A percentile compares a stretch with the other conserved stretches of the same genome.
These are phyloP conservation scores for Mycena crocata DNA, from an alignment of 768 basidiomycete genomes.

Conservation along the genomic window DNA sequence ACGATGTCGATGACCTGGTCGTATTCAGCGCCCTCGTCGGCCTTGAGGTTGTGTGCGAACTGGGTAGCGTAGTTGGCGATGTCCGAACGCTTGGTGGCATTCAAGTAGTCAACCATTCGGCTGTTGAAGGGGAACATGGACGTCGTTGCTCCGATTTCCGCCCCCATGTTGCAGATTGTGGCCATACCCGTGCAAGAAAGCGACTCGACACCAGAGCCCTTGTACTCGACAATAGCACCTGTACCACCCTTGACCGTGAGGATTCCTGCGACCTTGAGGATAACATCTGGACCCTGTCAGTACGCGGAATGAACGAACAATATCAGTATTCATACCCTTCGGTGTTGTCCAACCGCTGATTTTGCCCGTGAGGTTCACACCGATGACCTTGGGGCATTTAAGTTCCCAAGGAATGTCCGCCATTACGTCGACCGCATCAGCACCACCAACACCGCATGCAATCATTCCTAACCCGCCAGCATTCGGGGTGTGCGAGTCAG, in stretches of 20 bases:
- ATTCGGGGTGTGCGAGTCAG: constrained; percentile 99
- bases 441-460: constrained; percentile 99
- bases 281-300: constrained; percentile 75
- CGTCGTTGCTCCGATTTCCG: constrained; percentile 98
- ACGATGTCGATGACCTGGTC: constrained; percentile 95
- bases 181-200: constrained; percentile 99
- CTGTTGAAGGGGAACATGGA: constrained; percentile 98
- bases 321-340: constrained; percentile 71
- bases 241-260: constrained; percentile 99
- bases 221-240: constrained; percentile 98
- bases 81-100: constrained; percentile 91
- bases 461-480: constrained; percentile 99
- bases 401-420: constrained; percentile 98
- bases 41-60: constrained; percentile 91
- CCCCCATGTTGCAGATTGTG: constrained; percentile 99
- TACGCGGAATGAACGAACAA: background rate
- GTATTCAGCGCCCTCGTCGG: constrained; percentile 91
- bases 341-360: constrained; percentile 98
- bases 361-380: constrained; percentile 95
- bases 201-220: constrained; percentile 93
- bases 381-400: constrained; percentile 99
- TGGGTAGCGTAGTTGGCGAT: constrained; percentile 90
- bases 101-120: constrained; percentile 93
- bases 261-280: constrained; percentile 98
- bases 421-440: constrained; percentile 99